These are phyloP conservation scores for Corinectria fuckeliana DNA, from an alignment of 2,329 filamentous ascomycete genomes.

Conservation along the genomic window DNA sequence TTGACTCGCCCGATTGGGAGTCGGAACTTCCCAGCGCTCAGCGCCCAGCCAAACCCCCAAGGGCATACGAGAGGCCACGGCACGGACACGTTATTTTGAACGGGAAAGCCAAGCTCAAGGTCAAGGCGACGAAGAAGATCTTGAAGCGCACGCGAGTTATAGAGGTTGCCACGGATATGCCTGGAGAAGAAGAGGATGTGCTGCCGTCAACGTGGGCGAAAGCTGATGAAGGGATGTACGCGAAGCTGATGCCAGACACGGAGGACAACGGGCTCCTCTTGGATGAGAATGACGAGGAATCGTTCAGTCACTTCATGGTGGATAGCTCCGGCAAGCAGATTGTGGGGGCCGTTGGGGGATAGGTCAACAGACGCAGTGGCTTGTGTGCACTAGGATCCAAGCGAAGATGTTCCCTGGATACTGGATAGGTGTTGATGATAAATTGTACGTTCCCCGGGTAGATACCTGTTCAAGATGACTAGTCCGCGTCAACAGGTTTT, in stretches of 20 bases:
- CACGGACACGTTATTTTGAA: constrained; percentile 40
- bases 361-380: no score
- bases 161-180: constrained; percentile 37
- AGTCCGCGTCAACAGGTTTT: neutral
- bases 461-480: no score
- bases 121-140: constrained; percentile 44
- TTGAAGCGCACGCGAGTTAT: constrained; percentile 39
- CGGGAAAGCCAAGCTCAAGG: constrained; percentile 39
- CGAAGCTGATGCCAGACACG: constrained; percentile 45
- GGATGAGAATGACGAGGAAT: constrained; percentile 50
- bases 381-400: no score
- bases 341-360: constrained; percentile 40
- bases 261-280: constrained; percentile 46
- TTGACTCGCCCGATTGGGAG: constrained; percentile 51
- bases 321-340: constrained; percentile 47
- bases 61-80: constrained; percentile 34
- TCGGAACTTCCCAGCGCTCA: constrained; percentile 23
- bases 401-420: neutral
- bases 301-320: constrained; percentile 53
- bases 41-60: constrained; percentile 21
- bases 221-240: constrained; percentile 49
- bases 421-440: no score
- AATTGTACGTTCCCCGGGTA: no score
- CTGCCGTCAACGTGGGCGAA: constrained; percentile 50
- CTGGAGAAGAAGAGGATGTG: constrained; percentile 41